phyloP scores from a whole-genome alignment of 2,329 filamentous ascomycete genomes.

The Aspergillus oerlinghausenensis region DNA sequence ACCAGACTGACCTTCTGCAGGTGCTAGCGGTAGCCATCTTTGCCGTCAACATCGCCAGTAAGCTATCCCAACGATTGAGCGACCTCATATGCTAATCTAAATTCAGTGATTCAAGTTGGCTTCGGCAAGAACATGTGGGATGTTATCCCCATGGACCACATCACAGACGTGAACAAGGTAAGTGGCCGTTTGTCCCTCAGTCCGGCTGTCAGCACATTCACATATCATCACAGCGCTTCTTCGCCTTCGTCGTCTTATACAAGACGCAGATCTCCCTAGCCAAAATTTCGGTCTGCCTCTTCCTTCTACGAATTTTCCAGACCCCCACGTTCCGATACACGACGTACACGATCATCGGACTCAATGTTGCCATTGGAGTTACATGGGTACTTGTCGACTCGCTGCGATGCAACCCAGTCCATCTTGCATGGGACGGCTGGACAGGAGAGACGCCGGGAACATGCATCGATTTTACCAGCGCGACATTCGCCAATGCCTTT shows the following conservation, averaged over 20 bases:
- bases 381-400: slow-evolving; percentile 15
- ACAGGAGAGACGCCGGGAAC: slow-evolving; percentile 8
- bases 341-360: slow-evolving; percentile 14
- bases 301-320: slow-evolving; percentile 21
- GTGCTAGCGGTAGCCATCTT: slow-evolving; percentile 8
- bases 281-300: slow-evolving; percentile 22
- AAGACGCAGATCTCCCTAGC: slow-evolving; percentile 20
- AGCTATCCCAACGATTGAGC: neutral
- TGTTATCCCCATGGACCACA: slow-evolving; percentile 14
- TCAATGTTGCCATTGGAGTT: slow-evolving; percentile 17
- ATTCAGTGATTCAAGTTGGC: slow-evolving; percentile 17
- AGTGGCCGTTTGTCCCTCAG: neutral
- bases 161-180: slow-evolving; percentile 17
- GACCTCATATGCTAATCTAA: neutral
- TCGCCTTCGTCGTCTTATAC: slow-evolving; percentile 15
- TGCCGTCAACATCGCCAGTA: slow-evolving; percentile 11
- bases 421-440: slow-evolving; percentile 18
- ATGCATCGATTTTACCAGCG: slow-evolving; percentile 18
- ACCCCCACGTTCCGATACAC: slow-evolving; percentile 12
- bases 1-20: slow-evolving; percentile 3
- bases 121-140: slow-evolving; percentile 22
- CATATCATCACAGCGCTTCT: slow-evolving; percentile 10
- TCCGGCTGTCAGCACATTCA: neutral
- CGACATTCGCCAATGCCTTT: slow-evolving; percentile 13
- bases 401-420: slow-evolving; percentile 17